Base-by-base conservation (phyloP, 768 basidiomycete species). In the Multifurca ochricompacta region DNA sequence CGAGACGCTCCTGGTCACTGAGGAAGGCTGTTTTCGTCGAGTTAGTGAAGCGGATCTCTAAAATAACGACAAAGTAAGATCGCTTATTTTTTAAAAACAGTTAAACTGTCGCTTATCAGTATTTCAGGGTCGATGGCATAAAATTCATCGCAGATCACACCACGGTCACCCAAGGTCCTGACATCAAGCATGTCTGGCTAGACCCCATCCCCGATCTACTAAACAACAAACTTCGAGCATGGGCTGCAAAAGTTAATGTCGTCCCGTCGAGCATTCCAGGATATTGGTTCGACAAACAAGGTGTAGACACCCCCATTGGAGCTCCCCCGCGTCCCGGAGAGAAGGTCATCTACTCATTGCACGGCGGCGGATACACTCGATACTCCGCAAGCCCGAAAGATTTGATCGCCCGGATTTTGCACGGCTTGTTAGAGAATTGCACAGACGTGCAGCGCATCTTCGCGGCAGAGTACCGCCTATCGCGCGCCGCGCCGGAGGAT, bases 401-500 rank as follows among this genome's bases (percentile, higher is more conserved):
- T 10, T 23, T 54, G 13, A 21, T 27, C 23, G 53, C 52, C 7
- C 32, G 31, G 34, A 37, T 54, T 18, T 27, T 53, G 6, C 34
- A 16, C 27, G 48, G 35, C 1, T 43, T 54, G 28, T 14, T 62
- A 14, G 30, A 46, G 27, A 18, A 60, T 30, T 57, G 54, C n/a
- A 28, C 13, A 18, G 35, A 27, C 21, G 45, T 59, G 30, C 30
- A 21, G n/a, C 51, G 53, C 27, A n/a, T 48, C 16, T 50, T 58
- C 30, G 40, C 56, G 7, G 42, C 54, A 19, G 56, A 61, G 18
- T 61, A 59, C 45, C 58, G 60, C 39, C 53, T 62, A 35, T 55
- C 50, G 23, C 37, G 36, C n/a, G 47, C 41, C 21, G 14, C 16
- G 7, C 23, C 56, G 37, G 37, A 39, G 6, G 37, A 54, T 28